These are phyloP conservation scores for Trichoderma sp. DNA, from an alignment of 2,329 filamentous ascomycete species.

Conservation along the genomic window DNA sequence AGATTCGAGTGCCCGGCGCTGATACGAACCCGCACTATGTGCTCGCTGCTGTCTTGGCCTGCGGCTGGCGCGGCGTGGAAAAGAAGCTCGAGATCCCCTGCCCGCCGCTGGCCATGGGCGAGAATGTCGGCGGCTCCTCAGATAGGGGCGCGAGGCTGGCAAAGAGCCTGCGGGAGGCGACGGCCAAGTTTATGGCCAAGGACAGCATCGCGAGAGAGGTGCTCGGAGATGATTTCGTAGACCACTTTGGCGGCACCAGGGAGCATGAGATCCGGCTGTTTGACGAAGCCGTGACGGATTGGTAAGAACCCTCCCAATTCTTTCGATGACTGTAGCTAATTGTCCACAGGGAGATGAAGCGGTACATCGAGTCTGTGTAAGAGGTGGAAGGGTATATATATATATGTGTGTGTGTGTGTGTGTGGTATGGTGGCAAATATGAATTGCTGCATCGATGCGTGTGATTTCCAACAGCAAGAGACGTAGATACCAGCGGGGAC, in stretches of 20 bases:
- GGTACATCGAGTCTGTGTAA: conserved; percentile 76
- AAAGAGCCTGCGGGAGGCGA: conserved; percentile 84
- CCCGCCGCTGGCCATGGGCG: conserved; percentile 81
- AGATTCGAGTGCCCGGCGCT: conserved; percentile 91
- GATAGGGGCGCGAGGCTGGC: conserved; percentile 80
- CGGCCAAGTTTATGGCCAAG: conserved; percentile 72
- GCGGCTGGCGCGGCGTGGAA: conserved; percentile 90
- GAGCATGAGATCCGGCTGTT: conserved; percentile 89
- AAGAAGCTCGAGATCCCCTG: conserved; percentile 85
- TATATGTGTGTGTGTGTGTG: neutral
- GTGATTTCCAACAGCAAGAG: conserved; percentile 22
- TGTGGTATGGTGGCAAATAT: neutral
- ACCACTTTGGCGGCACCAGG: conserved; percentile 89
- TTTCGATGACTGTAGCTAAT: conserved; percentile 30
- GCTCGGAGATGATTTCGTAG: conserved; percentile 92
- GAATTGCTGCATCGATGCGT: conserved; percentile 29
- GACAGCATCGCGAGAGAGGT: conserved; percentile 91
- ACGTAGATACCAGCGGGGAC: conserved; percentile 22
- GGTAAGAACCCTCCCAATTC: conserved; percentile 61
- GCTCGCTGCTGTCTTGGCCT: conserved; percentile 80
- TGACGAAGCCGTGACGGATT: conserved; percentile 97
- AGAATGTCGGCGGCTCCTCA: conserved; percentile 72
- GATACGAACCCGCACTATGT: conserved; percentile 90
- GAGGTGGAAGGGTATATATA: neutral
- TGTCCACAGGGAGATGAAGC: conserved; percentile 67